A percentile compares a stretch with the other conserved stretches of the same genome.
phyloP scores from a whole-genome alignment of 2,329 filamentous ascomycete species.

The Cyclaneusma minus region DNA sequence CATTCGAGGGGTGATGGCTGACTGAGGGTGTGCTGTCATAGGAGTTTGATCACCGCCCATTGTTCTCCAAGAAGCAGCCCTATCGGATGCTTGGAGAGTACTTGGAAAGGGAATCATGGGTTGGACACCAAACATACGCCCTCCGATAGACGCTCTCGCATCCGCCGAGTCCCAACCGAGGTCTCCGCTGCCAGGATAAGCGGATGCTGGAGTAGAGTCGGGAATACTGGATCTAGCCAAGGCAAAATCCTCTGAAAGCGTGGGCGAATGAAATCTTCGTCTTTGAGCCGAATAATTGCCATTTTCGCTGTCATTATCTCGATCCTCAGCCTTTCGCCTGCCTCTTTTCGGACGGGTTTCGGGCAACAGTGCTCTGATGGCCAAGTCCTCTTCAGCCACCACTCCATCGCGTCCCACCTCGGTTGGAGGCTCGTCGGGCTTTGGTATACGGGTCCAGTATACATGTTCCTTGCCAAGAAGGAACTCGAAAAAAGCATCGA shows the following conservation, averaged over 20 bases:
- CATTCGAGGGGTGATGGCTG: slow-evolving; percentile 55
- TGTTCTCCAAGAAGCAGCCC: slow-evolving; percentile 28
- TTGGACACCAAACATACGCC: too few relatives aligned
- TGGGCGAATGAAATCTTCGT: slow-evolving; percentile 40
- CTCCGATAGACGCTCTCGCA: slow-evolving; percentile 6
- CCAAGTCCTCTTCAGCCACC: slow-evolving; percentile 73
- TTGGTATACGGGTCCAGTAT: slow-evolving; percentile 67
- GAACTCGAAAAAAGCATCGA: slow-evolving; percentile 90
- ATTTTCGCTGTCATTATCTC: slow-evolving; percentile 35
- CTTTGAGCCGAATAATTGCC: slow-evolving; percentile 38
- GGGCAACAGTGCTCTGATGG: slow-evolving; percentile 67
- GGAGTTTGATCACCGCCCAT: slow-evolving; percentile 44
- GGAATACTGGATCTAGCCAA: slow-evolving; percentile 19
- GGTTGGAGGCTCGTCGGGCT: slow-evolving; percentile 43
- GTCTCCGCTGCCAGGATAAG: too few relatives aligned
- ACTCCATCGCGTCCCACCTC: slow-evolving; percentile 65
- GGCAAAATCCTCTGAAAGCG: slow-evolving; percentile 24
- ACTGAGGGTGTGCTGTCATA: slow-evolving; percentile 57
- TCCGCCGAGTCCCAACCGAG: too few relatives aligned
- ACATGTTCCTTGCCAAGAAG: slow-evolving; percentile 61
- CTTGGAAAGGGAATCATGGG: slow-evolving; percentile 14
- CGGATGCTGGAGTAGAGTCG: slow-evolving; percentile 22
- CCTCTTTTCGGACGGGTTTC: slow-evolving; percentile 52
- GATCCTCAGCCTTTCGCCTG: slow-evolving; percentile 43
- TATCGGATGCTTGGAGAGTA: slow-evolving; percentile 17